Conservation (phyloP, 345 rosid species). For the Ricinus communis region DNA sequence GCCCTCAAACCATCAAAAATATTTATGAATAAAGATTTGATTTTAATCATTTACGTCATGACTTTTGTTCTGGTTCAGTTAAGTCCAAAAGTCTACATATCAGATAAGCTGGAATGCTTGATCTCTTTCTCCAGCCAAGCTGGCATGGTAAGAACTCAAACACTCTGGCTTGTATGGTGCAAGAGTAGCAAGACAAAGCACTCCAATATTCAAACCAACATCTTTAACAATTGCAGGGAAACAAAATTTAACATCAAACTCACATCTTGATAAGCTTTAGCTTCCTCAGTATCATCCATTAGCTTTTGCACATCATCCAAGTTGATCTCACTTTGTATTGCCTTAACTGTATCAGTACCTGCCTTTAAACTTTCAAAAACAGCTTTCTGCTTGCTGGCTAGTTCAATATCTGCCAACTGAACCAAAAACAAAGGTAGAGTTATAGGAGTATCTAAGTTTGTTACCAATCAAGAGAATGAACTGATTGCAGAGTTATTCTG, state of each 20-base stretch:
- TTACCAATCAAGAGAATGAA: not conserved
- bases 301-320: constrained; percentile 90
- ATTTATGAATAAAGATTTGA: no score
- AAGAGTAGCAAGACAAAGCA: not conserved
- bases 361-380: constrained; percentile 90
- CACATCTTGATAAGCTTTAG: constrained; percentile 95
- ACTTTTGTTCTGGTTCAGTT: no score
- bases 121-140: no score
- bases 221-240: not conserved
- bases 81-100: no score
- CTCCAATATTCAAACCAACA: not conserved
- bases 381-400: constrained; percentile 90
- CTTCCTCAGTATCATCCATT: constrained; percentile 93
- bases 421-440: constrained; percentile 2
- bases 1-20: no score
- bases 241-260: constrained; percentile 28
- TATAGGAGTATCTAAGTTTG: not conserved
- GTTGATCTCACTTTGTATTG: constrained; percentile 83
- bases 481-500: not conserved
- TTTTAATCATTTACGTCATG: no score
- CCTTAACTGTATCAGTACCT: constrained; percentile 79
- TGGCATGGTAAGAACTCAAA: no score
- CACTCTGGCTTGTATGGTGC: no score
- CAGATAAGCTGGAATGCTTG: no score
- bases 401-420: constrained; percentile 92